These are phyloP conservation scores for Sphagnurus paluster DNA, from an alignment of 1,284 basidiomycete species.

Conservation along the genomic window DNA sequence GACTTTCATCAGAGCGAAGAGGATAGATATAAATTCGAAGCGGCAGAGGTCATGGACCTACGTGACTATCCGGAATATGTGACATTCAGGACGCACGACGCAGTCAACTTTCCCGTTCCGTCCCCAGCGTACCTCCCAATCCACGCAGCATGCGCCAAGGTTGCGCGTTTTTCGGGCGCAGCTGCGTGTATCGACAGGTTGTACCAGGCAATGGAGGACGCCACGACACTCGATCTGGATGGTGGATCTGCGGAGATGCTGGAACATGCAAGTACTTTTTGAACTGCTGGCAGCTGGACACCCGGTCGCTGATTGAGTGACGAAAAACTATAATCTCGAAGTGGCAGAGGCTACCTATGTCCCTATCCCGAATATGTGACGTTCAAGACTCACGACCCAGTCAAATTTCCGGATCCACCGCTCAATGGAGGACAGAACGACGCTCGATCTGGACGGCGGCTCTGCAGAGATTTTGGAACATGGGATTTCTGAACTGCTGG, in stretches of 20 bases:
- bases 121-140: conserved; percentile 27
- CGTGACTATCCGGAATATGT: conserved; percentile 19
- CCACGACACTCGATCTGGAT: conserved; percentile 24
- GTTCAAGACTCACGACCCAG: too few species aligned
- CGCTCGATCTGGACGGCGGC: too few species aligned
- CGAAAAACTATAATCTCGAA: too few species aligned
- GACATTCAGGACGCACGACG: conserved; percentile 23
- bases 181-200: conserved; percentile 31
- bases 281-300: too few species aligned
- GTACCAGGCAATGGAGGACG: conserved; percentile 31
- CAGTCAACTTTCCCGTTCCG: conserved; percentile 23
- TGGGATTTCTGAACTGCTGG: too few species aligned
- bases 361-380: too few species aligned
- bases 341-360: too few species aligned
- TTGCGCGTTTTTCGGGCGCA: conserved; percentile 38
- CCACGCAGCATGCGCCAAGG: conserved; percentile 36
- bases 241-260: conserved; percentile 19
- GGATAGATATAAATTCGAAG: conserved; percentile 20
- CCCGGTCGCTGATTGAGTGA: too few species aligned
- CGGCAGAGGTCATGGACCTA: conserved; percentile 1
- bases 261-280: neutral
- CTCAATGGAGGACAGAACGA: too few species aligned
- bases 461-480: too few species aligned
- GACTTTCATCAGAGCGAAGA: conserved; percentile 2
- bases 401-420: too few species aligned